A percentile compares a stretch with the other conserved stretches of the same genome.
Conservation (phyloP, 306 rosid species). For the Delonix regia region DNA sequence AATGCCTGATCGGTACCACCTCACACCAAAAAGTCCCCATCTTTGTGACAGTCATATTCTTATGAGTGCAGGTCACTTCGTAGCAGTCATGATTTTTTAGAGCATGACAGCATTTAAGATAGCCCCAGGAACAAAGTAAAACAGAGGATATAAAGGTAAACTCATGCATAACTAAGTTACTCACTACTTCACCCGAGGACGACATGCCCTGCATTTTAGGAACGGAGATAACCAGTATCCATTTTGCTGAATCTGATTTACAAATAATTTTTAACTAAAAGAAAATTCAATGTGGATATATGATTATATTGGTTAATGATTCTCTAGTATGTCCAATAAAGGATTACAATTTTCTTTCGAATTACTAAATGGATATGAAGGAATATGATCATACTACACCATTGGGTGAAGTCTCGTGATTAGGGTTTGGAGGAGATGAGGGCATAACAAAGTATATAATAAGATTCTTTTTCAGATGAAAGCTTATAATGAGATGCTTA, state of each 20-base stretch:
- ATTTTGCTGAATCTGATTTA: neutral
- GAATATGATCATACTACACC: neutral
- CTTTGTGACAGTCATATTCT: neutral
- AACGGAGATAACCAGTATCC: neutral
- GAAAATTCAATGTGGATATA: neutral
- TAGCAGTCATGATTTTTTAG: no score
- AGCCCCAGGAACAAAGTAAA: neutral
- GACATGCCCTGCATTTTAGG: neutral
- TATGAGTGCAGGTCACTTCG: no score
- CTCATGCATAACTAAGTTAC: neutral
- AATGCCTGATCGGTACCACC: neutral
- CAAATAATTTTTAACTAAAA: neutral
- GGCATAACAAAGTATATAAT: neutral
- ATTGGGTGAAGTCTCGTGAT: neutral
- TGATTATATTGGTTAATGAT: neutral
- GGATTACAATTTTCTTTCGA: neutral
- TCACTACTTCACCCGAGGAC: neutral
- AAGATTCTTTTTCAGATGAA: neutral
- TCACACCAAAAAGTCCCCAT: neutral
- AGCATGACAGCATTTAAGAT: neutral
- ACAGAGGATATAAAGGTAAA: neutral
- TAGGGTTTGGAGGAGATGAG: neutral
- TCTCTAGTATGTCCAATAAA: neutral
- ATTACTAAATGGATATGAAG: neutral
- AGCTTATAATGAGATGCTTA: neutral